Evolutionary conservation across 2,329 filamentous ascomycete species (phyloP), one percentile per base, ranked within the genome.

Genomic region (Albophoma yamanashiensis): DNA sequence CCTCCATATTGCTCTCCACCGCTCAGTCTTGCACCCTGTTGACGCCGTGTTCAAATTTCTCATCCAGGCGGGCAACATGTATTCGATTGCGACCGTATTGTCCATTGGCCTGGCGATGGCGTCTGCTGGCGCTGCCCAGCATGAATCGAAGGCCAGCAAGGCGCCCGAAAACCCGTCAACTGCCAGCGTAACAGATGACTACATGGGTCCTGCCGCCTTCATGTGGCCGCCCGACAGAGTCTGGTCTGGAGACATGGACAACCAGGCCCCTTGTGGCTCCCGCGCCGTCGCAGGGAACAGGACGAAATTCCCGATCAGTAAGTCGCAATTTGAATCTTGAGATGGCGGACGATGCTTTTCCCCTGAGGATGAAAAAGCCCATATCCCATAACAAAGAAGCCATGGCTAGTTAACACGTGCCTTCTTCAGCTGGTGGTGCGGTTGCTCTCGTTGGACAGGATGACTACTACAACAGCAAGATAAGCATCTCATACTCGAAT

Each of bases 191-290:
- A 60, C 42, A 17, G 52, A 57, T 20, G 40, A 55, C 17, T 12
- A 61, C 36, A 64, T 65, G 60, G 81, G 80, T 17, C 80, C 81
- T 12, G 79, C 79, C 31, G 78, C 76, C 11, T 81, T 84, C 66
- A 70, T 83, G 66, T 84, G 82, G 81, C 82, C 81, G 3, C 67
- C 73, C 14, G 79, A 83, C 66, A 75, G 81, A 40, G 69, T 70
- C 55, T 85, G 81, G 80, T 73, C 72, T 52, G 77, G 73, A 39
- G 71, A 73, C 27, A 69, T 75, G 53, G 81, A 84, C 65, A 83
- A 83, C 65, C 78, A 68, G 15, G 73, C 76, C 2, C 82, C 82
- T 0, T 84, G 82, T 65, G 82, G 82, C 58, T 81, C 79, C 38
- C 68, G 68, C 25, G 69, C 66, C 1, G 45, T n/a, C 1, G 6